Evolutionary conservation across 768 basidiomycete species (phyloP).

Genomic region (Trametes meyenii): DNA sequence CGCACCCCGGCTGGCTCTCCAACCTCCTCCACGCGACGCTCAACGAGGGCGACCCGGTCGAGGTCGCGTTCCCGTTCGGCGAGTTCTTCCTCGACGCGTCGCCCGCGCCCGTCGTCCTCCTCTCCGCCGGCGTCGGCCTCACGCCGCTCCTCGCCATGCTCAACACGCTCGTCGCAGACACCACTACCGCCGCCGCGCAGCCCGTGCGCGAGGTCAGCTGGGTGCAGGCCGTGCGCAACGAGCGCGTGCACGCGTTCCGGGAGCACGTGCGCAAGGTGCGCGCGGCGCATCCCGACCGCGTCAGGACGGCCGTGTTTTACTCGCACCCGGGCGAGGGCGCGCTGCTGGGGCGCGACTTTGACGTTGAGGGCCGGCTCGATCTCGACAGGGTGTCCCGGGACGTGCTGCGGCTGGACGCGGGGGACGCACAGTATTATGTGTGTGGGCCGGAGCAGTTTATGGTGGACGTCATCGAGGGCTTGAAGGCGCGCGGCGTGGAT

Average conservation of each 20-base stretch:
- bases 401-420: constrained; percentile 18
- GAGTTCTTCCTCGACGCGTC: constrained; percentile 32
- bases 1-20: constrained; percentile 30
- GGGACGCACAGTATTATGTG: constrained; percentile 26
- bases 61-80: constrained; percentile 29
- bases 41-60: constrained; percentile 26
- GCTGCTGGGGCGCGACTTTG: constrained; percentile 20
- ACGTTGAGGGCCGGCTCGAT: constrained; percentile 23
- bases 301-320: constrained; percentile 21
- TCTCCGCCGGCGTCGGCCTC: constrained; percentile 32
- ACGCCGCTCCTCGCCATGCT: constrained; percentile 32
- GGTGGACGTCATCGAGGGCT: constrained; percentile 15
- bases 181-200: not conserved
- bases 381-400: constrained; percentile 14
- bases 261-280: constrained; percentile 20
- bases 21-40: constrained; percentile 30
- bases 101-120: constrained; percentile 28
- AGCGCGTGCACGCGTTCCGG: constrained; percentile 21
- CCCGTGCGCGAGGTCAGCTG: constrained; percentile 22
- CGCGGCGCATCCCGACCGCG: constrained; percentile 16
- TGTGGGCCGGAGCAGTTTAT: constrained; percentile 31
- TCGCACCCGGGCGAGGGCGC: constrained; percentile 16
- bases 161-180: constrained; percentile 23
- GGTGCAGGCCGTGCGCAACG: constrained; percentile 28
- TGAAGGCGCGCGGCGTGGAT: constrained; percentile 24